Percentiles rank a stretch among this genome's conserved stretches.
Conservation (phyloP, 768 basidiomycete genomes). For the Hebeloma cylindrosporum region DNA sequence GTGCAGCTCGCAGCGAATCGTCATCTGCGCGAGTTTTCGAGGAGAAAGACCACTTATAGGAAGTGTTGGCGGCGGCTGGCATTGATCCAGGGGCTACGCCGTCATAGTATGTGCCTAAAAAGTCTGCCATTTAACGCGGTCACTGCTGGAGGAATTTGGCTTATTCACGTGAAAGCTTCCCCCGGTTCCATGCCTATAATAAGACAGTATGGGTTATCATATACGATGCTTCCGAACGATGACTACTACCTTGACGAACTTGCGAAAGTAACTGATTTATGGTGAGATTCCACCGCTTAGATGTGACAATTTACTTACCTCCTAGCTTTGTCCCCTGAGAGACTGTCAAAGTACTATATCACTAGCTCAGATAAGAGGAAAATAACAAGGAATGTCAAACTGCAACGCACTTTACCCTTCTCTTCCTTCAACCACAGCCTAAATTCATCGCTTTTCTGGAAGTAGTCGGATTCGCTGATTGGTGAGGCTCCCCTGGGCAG, state of each 20-base stretch:
- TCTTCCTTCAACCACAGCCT: slow-evolving; percentile 80
- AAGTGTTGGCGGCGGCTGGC: slow-evolving; percentile 68
- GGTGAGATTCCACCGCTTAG: slow-evolving; percentile 30
- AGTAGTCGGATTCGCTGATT: slow-evolving; percentile 85
- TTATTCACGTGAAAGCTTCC: slow-evolving; percentile 61
- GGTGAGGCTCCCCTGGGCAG: slow-evolving; percentile 58
- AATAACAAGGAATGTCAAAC: neutral
- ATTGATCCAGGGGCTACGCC: slow-evolving; percentile 57
- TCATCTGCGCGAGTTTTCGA: slow-evolving; percentile 64
- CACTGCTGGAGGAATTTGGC: slow-evolving; percentile 1
- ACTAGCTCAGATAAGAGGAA: slow-evolving; percentile 3
- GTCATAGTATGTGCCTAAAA: slow-evolving; percentile 41
- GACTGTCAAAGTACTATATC: slow-evolving; percentile 78
- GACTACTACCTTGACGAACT: slow-evolving; percentile 75
- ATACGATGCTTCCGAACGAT: slow-evolving; percentile 1
- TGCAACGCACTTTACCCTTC: slow-evolving; percentile 46
- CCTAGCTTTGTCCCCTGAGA: slow-evolving; percentile 79
- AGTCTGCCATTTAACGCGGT: slow-evolving; percentile 1
- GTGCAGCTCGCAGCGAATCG: slow-evolving; percentile 56
- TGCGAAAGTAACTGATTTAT: slow-evolving; percentile 76
- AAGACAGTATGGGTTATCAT: slow-evolving; percentile 1
- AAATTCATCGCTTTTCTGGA: slow-evolving; percentile 86
- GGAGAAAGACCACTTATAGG: slow-evolving; percentile 87
- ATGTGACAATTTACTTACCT: slow-evolving; percentile 44
- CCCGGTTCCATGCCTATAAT: slow-evolving; percentile 76